Base-by-base conservation (phyloP, 2,329 filamentous ascomycete genomes). In the Amphichorda felina region DNA sequence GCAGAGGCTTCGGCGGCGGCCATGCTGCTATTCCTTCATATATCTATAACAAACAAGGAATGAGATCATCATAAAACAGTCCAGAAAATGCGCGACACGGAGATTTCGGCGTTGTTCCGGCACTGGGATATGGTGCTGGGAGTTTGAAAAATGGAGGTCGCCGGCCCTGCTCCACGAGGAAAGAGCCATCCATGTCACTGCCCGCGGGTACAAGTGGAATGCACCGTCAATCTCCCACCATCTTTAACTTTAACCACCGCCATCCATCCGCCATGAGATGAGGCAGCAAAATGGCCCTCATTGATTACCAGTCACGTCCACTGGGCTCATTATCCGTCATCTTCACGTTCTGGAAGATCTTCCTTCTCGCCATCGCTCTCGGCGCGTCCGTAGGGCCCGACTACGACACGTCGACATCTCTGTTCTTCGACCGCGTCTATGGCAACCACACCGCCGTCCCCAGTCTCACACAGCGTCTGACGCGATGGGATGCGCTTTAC, bases 401-500 rank as follows among this genome's bases (percentile, higher is more conserved):
- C 44, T 93, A 91, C 54, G 84, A 93, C 58, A 88, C 83, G n/a
- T 89, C 82, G 6, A 79, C 72, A 6, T 68, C 68, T 27, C 48
- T 68, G 59, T 50, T 61, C 43, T 55, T 66, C 43, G 45, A 52
- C 37, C 43, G 44, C 37, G 32, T 57, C 43, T 41, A 59, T 46
- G 49, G 48, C 38, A 38, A 48, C 37, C 47, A 52, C 34, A 38
- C 62, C 10, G 50, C 58, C 33, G 57, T 73, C 16, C 32, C 38
- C 24, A 9, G 14, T 8, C 18, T 42, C 35, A 9, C 46, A 81
- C 3, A 55, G 65, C 15, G 57, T 67, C 61, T 91, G 39, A 76
- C 77, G 6, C 70, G 82, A 53, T 93, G 85, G 85, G 85, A 93
- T 54, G 81, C 79, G 22, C 65, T 93, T 44, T 91, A 89, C 55